Evolutionary conservation across 2,329 filamentous ascomycete genomes (phyloP).

Genomic region (Neopestalotiopsis sp.): DNA sequence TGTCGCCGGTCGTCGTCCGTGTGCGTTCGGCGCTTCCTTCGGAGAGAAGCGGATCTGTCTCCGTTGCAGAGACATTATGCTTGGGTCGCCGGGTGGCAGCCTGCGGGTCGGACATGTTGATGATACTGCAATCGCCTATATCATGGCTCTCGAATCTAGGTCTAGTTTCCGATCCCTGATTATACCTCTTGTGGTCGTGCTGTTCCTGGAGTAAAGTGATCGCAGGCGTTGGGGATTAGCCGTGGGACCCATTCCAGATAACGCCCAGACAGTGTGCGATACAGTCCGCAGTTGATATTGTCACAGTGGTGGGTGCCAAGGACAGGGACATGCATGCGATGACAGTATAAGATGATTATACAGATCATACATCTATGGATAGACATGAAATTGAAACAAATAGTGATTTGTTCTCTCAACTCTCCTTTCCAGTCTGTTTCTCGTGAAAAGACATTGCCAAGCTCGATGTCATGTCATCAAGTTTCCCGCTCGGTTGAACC

Average conservation of each 20-base stretch:
- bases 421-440: not conserved
- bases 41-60: not conserved
- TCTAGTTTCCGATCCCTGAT: too few relatives aligned
- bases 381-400: not conserved
- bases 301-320: not conserved
- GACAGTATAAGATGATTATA: not conserved
- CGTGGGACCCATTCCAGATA: not conserved
- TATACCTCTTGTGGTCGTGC: not conserved
- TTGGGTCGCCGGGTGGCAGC: not conserved
- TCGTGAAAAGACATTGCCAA: not conserved
- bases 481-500: not conserved
- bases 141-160: not conserved
- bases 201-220: not conserved
- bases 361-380: too few relatives aligned
- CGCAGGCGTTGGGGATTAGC: not conserved
- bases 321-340: not conserved
- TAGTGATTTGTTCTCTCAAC: not conserved
- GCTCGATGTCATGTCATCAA: not conserved
- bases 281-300: not conserved
- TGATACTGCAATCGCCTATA: not conserved
- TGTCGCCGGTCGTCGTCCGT: not conserved
- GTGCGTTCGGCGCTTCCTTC: not conserved
- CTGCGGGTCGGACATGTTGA: not conserved
- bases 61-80: not conserved
- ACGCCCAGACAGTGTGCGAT: conserved; percentile 4